Percentiles rank a stretch among this genome's conserved stretches.
Conservation (phyloP, 2,329 filamentous ascomycete genomes). For the Exophiala lecanii-corni region DNA sequence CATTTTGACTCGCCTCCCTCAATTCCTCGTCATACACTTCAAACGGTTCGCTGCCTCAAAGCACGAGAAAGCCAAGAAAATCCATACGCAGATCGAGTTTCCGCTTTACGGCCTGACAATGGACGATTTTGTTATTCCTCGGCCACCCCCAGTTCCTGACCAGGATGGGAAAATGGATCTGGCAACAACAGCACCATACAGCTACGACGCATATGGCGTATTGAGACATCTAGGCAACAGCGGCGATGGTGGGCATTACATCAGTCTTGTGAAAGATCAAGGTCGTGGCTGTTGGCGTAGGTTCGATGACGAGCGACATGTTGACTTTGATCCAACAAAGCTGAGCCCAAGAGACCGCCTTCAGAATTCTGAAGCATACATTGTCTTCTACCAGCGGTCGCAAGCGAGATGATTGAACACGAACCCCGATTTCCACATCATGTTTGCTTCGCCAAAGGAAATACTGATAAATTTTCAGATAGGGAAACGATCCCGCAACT, state of each 20-base stretch:
- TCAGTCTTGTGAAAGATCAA: constrained; percentile 61
- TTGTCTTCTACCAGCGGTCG: constrained; percentile 58
- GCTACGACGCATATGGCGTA: constrained; percentile 83
- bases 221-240: constrained; percentile 68
- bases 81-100: constrained; percentile 68
- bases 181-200: constrained; percentile 52
- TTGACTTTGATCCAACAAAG: constrained; percentile 54
- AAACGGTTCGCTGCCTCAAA: constrained; percentile 62
- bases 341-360: constrained; percentile 46
- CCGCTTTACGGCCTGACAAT: constrained; percentile 67
- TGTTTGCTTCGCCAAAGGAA: too few species aligned
- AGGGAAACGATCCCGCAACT: too few species aligned
- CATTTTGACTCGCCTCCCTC: constrained; percentile 71
- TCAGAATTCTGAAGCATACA: constrained; percentile 61
- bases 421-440: too few species aligned
- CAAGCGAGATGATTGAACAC: constrained; percentile 31
- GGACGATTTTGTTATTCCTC: constrained; percentile 54
- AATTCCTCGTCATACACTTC: constrained; percentile 73
- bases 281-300: constrained; percentile 55
- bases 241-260: constrained; percentile 74
- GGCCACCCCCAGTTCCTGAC: constrained; percentile 34
- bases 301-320: constrained; percentile 55
- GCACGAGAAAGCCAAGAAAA: constrained; percentile 59
- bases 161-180: constrained; percentile 30
- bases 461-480: too few species aligned